Conservation (phyloP, 495 filamentous ascomycete genomes). For the Apiosordaria backusii region DNA sequence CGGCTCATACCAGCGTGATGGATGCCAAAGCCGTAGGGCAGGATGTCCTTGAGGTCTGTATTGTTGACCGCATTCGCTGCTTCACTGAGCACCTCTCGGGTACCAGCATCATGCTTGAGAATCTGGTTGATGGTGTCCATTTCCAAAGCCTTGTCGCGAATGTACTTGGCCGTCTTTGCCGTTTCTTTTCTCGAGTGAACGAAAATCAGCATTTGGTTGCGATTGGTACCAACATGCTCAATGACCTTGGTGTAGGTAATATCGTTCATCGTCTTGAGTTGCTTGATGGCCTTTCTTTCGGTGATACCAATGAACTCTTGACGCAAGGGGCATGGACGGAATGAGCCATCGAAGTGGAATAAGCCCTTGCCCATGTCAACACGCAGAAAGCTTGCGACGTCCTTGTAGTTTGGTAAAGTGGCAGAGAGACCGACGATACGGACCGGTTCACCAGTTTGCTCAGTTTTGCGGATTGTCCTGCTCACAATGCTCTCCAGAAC, state of each 20-base stretch:
- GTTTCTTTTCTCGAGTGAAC: constrained; percentile 98
- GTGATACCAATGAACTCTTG: constrained; percentile 98
- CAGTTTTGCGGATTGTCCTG: constrained; percentile 84
- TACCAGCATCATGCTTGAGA: constrained; percentile 87
- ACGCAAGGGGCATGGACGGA: constrained; percentile 83
- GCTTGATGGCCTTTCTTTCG: constrained; percentile 98
- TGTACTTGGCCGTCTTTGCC: constrained; percentile 92
- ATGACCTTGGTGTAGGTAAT: constrained; percentile 97
- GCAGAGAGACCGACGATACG: constrained; percentile 90
- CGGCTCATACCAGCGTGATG: constrained; percentile 97
- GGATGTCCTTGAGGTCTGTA: constrained; percentile 84
- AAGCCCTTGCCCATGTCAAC: constrained; percentile 81
- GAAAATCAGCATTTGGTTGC: constrained; percentile 97
- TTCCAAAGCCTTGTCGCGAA: constrained; percentile 92
- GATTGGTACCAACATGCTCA: constrained; percentile 86
- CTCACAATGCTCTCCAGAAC: constrained; percentile 97
- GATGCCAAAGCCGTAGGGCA: constrained; percentile 96
- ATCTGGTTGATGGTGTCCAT: constrained; percentile 96
- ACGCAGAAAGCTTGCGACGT: constrained; percentile 93
- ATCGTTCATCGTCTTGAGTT: constrained; percentile 99
- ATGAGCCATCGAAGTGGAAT: constrained; percentile 96
- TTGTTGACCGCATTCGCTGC: constrained; percentile 82
- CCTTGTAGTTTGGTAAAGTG: constrained; percentile 93
- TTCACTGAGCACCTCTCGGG: constrained; percentile 77
- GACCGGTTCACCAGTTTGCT: constrained; percentile 89